Base-by-base conservation (phyloP, 176 grass and related monocot genomes). In the Melocanna baccifera region DNA sequence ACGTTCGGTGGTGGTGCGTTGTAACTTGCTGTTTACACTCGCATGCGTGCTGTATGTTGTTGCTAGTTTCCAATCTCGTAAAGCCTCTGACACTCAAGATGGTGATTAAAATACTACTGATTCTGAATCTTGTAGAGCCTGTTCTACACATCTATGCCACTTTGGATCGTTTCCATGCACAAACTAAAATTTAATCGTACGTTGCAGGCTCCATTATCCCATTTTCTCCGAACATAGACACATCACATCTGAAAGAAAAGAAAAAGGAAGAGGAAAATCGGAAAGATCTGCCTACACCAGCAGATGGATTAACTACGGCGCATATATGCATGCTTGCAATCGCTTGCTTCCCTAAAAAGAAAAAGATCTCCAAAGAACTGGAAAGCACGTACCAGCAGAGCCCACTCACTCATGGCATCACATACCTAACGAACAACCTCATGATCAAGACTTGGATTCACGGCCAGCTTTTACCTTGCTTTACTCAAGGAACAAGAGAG, bases 401-500 rank as follows among this genome's bases (percentile, higher is more conserved):
- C 28, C 78, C 83, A 66, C 88, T 76, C 46, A 48, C 28, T 73
- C 51, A 71, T 32, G 61, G 61, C 61, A 41, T 7, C 43, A 48
- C 28, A 76, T 65, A 78, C 36, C 57, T 50, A 86, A 86, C 81
- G 28, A 89, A 20, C 70, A 75, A 69, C 80, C 77, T 88, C 89
- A 91, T 84, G 84, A 91, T 91, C 70, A 91, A 86, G 83, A 62
- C 86, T 86, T 91, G 83, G 84, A 83, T 86, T 79, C 74, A 94
- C 76, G 85, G 84, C 86, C 92, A 89, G 78, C 84, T 81, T 92
- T 88, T 80, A 87, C 87, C 86, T 92, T 82, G 90, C 87, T 94
- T 94, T 90, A 94, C 92, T 92, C 87, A 76, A 87, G 78, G 84
- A 83, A 71, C 67, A 84, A 26, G 55, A 76, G 55, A 76, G 9